Conservation (phyloP, 2,329 filamentous ascomycete genomes). For the Stemphylium lycopersici region DNA sequence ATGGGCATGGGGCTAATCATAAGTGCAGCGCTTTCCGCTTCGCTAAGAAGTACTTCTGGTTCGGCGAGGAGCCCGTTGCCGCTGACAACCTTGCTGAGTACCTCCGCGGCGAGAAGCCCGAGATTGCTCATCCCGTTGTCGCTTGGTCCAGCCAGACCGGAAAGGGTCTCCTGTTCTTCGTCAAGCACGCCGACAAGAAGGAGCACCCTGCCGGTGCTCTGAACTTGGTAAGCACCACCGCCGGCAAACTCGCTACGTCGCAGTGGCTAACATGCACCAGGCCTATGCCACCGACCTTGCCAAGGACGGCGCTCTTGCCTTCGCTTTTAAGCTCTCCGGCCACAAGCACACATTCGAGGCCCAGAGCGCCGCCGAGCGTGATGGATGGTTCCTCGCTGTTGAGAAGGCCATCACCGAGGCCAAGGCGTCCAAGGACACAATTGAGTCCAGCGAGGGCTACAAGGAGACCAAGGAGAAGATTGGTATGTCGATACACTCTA, state of each 20-base stretch:
- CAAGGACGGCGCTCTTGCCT: conserved; percentile 78
- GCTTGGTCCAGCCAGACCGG: conserved; percentile 94
- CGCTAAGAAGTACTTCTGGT: conserved; percentile 86
- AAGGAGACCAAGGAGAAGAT: conserved; percentile 81
- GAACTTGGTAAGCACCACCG: conserved; percentile 70
- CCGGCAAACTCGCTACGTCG: not conserved
- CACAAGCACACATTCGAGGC: conserved; percentile 97
- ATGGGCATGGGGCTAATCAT: conserved; percentile 15
- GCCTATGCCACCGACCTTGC: conserved; percentile 73
- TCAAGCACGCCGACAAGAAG: conserved; percentile 84
- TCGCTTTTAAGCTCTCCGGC: conserved; percentile 81
- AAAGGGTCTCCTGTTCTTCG: conserved; percentile 92
- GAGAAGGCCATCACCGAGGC: conserved; percentile 65
- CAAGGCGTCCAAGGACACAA: conserved; percentile 75
- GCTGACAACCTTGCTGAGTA: conserved; percentile 76
- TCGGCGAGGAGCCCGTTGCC: conserved; percentile 70
- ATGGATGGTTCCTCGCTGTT: conserved; percentile 87
- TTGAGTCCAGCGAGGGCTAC: conserved; percentile 83
- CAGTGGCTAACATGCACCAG: conserved; percentile 52
- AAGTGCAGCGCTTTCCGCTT: conserved; percentile 77
- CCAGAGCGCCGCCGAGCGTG: conserved; percentile 71
- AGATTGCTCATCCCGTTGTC: conserved; percentile 76
- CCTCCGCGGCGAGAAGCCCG: conserved; percentile 86
- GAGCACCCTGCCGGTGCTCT: conserved; percentile 79
- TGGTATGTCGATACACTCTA: conserved; percentile 53